Conservation (phyloP, 805 yeast species). For the Cyberlindnera euphorbiae region DNA sequence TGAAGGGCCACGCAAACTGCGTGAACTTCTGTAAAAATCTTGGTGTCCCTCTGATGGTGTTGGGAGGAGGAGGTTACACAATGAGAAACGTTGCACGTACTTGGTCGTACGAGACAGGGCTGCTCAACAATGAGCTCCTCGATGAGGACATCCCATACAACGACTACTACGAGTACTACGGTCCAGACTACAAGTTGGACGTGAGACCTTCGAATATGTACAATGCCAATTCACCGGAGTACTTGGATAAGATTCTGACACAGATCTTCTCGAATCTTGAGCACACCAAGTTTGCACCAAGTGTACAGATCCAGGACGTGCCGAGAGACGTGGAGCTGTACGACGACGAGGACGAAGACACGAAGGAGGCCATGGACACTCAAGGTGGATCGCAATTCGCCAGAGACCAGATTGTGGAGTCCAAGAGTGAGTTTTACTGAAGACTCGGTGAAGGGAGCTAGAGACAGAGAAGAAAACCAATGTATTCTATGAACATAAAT, state of each 20-base stretch:
- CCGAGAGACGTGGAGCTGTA: constrained; percentile 85
- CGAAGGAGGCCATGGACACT: constrained; percentile 73
- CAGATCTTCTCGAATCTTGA: constrained; percentile 76
- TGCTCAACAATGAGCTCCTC: constrained; percentile 73
- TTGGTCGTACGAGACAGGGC: constrained; percentile 92
- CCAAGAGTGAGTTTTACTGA: constrained; percentile 67
- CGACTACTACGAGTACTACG: constrained; percentile 95
- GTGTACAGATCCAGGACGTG: constrained; percentile 86
- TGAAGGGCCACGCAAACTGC: constrained; percentile 95
- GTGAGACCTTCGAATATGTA: constrained; percentile 96
- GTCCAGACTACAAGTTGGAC: constrained; percentile 93
- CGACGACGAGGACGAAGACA: constrained; percentile 85
- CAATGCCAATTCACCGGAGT: constrained; percentile 92
- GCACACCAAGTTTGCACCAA: constrained; percentile 93
- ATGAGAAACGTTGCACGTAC: constrained; percentile 94
- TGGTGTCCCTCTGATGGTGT: constrained; percentile 84
- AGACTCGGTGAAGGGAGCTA: too few species aligned
- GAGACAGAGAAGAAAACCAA: too few species aligned
- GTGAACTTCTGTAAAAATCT: constrained; percentile 81
- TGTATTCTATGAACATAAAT: too few species aligned
- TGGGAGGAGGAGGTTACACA: constrained; percentile 99
- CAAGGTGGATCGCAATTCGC: constrained; percentile 88
- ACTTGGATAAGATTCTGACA: constrained; percentile 75
- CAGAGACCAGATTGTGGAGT: constrained; percentile 67
- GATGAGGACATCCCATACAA: constrained; percentile 67